Base-by-base conservation (phyloP, 495 filamentous ascomycete genomes). In the Aspergillus ellipticus region DNA sequence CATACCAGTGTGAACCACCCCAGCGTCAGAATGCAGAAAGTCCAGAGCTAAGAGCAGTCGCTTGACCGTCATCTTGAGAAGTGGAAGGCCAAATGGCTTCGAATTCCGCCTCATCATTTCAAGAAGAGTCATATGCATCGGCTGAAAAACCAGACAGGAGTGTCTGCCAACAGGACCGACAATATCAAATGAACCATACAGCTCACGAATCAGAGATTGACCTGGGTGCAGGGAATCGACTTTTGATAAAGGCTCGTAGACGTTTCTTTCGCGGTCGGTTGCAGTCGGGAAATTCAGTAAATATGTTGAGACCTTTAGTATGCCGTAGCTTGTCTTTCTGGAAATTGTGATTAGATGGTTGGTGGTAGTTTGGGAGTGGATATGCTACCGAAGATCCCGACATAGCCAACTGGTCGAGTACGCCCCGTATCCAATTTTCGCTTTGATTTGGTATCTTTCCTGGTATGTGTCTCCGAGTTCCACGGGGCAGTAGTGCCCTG, bases 371-470 rank as follows among this genome's bases (percentile, higher is more conserved):
- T 6, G 17, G 19, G 0, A 4, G 5, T 0, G 7, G 26, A 33
- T 21, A n/a, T 46, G 4, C 15, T 62, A 68, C 69, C 61, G 57
- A 43, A 77, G 53, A 59, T 79, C 76, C 13, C 66, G 66, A 49
- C 69, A 74, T 19, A 80, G 67, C 76, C 76, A 80, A 4, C 73
- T 75, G 3, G 77, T 81, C 13, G 78, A 81, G 39, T 62, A 66
- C 10, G 73, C 56, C 28, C 78, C 79, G 53, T 71, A 80, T n/a
- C 79, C 79, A 24, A 81, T 68, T 61, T 82, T 81, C 13, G 71
- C 71, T 16, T 79, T 56, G 6, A 57, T 65, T 54, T 78, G 68
- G 56, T 80, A 81, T 29, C 63, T 71, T 33, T n/a, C n/a, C n/a
- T n/a, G n/a, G n/a, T n/a, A n/a, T n/a, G n/a, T n/a, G n/a, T n/a